These are phyloP conservation scores for Blastobotrys robertii DNA, from an alignment of 805 yeast species.

Conservation along the genomic window DNA sequence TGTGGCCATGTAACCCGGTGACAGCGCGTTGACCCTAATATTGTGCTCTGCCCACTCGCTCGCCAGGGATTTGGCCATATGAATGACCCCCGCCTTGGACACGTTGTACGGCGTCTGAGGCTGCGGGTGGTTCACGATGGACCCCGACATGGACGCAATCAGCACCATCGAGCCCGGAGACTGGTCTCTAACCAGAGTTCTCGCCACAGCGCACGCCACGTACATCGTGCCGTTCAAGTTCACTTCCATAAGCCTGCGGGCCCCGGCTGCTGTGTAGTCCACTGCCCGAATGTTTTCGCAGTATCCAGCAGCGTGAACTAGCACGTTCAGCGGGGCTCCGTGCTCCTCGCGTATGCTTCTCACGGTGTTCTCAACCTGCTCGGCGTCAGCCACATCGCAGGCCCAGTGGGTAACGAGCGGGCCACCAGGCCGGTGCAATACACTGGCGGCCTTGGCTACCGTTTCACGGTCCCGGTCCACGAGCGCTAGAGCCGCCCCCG, in stretches of 20 bases:
- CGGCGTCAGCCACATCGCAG: constrained; percentile 63
- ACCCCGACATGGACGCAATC: constrained; percentile 85
- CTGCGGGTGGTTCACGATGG: constrained; percentile 77
- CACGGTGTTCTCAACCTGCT: constrained; percentile 47
- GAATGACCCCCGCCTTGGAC: constrained; percentile 82
- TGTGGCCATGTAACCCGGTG: constrained; percentile 75
- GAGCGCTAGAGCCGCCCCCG: constrained; percentile 69
- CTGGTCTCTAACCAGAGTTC: constrained; percentile 43
- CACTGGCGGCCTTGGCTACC: constrained; percentile 46
- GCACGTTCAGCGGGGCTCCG: constrained; percentile 50
- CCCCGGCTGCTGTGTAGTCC: constrained; percentile 62
- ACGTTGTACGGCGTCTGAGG: constrained; percentile 73
- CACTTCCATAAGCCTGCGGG: constrained; percentile 59
- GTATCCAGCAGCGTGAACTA: constrained; percentile 77
- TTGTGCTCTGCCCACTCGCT: constrained; percentile 74
- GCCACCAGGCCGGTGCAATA: constrained; percentile 18
- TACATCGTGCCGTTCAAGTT: constrained; percentile 67
- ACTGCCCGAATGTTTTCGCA: constrained; percentile 73
- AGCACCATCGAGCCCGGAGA: constrained; percentile 65
- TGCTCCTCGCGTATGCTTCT: constrained; percentile 46
- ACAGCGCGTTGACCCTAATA: constrained; percentile 67
- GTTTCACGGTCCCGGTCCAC: constrained; percentile 58
- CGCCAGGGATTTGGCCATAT: constrained; percentile 64
- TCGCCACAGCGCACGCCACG: constrained; percentile 65
- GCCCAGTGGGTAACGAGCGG: constrained; percentile 44